Conservation (phyloP, 2,329 filamentous ascomycete species). For the Neonectria sp. region DNA sequence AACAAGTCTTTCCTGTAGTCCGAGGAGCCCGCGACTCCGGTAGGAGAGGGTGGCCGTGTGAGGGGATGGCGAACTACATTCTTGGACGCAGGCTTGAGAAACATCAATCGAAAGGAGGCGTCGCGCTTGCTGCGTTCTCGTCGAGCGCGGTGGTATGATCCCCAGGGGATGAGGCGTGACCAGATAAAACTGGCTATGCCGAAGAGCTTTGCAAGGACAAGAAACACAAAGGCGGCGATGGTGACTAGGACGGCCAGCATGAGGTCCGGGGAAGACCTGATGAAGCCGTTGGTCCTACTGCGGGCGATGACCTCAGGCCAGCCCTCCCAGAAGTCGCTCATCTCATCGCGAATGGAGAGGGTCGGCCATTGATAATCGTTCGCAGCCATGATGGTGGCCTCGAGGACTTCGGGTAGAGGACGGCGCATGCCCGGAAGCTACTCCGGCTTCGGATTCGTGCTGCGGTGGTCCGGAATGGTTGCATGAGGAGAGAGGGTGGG, state of each 20-base stretch:
- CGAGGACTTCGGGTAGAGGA: conserved; percentile 1
- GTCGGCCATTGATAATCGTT: conserved; percentile 26
- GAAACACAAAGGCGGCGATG: conserved; percentile 17
- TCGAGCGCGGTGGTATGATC: conserved; percentile 22
- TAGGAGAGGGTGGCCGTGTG: conserved; percentile 17
- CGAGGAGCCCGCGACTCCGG: neutral
- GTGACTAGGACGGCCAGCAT: conserved; percentile 19
- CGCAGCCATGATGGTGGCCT: conserved; percentile 16
- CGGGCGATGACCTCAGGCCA: conserved; percentile 28
- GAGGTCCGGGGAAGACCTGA: conserved; percentile 22
- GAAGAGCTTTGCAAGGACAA: conserved; percentile 21
- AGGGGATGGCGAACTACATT: conserved; percentile 11
- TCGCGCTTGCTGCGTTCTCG: conserved; percentile 25
- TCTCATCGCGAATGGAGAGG: conserved; percentile 29
- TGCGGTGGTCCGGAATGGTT: conserved; percentile 13
- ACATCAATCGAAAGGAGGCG: conserved; percentile 19
- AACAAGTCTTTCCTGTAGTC: conserved; percentile 15
- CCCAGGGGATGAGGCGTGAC: conserved; percentile 25
- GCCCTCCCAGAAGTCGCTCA: conserved; percentile 30
- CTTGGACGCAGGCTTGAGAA: conserved; percentile 9
- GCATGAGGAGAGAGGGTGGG: conserved; percentile 21
- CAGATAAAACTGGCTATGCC: conserved; percentile 24
- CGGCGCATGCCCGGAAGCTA: conserved; percentile 11
- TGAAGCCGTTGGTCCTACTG: conserved; percentile 13
- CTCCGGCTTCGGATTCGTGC: conserved; percentile 19